phyloP scores from a whole-genome alignment of 345 rosid genomes.

The Eucalyptus cloeziana region DNA sequence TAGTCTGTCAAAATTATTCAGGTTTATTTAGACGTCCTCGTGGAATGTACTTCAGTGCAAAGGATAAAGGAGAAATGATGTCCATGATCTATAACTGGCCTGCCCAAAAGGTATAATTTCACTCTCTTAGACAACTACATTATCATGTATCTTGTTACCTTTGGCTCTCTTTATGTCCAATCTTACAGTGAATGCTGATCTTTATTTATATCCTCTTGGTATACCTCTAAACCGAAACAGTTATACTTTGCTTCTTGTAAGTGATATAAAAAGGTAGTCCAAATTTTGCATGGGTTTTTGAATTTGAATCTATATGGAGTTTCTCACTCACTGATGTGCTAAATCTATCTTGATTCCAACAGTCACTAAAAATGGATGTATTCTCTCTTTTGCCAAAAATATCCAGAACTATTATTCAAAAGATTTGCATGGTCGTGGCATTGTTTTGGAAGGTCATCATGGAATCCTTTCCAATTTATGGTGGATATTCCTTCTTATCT shows the following conservation, averaged over 20 bases:
- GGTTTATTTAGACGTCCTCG: constrained; percentile 95
- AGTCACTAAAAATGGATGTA: background rate
- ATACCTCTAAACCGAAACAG: background rate
- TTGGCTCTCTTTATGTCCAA: background rate
- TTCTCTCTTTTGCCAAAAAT: background rate
- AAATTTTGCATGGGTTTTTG: background rate
- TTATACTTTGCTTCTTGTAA: background rate
- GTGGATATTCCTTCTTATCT: background rate
- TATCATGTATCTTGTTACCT: background rate
- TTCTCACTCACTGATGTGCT: background rate
- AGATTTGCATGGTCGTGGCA: background rate
- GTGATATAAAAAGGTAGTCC: background rate
- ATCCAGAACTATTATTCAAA: background rate
- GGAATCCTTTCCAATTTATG: background rate
- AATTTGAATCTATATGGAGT: background rate
- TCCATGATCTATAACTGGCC: constrained; percentile 99
- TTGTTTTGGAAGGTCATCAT: background rate
- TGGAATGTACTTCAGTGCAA: constrained; percentile 99
- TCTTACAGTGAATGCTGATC: background rate
- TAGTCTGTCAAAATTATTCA: constrained; percentile 96
- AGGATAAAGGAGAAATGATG: constrained; percentile 99
- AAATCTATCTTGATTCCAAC: background rate
- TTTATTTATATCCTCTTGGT: background rate
- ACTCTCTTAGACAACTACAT: background rate
- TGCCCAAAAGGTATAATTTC: constrained; percentile 35